A percentile compares a stretch with the other conserved stretches of the same genome.
phyloP scores from a whole-genome alignment of 2,329 filamentous ascomycete genomes.

The Colletotrichum sublineola region DNA sequence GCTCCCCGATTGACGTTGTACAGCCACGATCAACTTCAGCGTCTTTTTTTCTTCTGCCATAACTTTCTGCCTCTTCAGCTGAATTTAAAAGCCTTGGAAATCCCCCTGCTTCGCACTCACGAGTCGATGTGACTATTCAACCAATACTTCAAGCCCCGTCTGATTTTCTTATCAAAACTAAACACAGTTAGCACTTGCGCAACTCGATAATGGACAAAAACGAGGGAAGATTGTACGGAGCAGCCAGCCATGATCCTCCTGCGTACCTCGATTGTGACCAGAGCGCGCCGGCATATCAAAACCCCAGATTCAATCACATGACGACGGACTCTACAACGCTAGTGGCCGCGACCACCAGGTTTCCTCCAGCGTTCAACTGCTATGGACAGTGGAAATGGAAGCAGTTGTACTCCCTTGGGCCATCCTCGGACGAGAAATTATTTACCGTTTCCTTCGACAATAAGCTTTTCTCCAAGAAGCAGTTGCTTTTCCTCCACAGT shows the following conservation, averaged over 20 bases:
- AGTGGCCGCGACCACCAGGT: constrained; percentile 15
- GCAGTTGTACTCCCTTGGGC: constrained; percentile 25
- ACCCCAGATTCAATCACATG: constrained; percentile 4
- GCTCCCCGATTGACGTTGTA: neutral
- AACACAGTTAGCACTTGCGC: too few species aligned
- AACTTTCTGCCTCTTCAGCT: neutral
- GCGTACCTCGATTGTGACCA: neutral
- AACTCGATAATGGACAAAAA: neutral
- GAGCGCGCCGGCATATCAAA: neutral
- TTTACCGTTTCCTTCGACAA: constrained; percentile 19
- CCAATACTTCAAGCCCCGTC: neutral
- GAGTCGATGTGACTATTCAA: neutral
- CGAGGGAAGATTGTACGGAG: neutral
- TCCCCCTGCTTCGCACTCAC: too few species aligned
- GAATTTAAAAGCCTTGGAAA: neutral
- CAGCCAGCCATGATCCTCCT: neutral
- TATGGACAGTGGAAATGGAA: constrained; percentile 37
- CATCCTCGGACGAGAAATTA: constrained; percentile 14
- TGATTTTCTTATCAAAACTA: too few species aligned
- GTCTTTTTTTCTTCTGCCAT: neutral
- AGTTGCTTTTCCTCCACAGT: constrained; percentile 27
- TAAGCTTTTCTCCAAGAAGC: constrained; percentile 26
- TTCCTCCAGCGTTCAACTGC: constrained; percentile 32
- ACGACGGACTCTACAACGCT: neutral
- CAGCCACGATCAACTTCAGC: neutral